These are phyloP conservation scores for Lentinula sp. DNA, from an alignment of 768 basidiomycete genomes.

Conservation along the genomic window DNA sequence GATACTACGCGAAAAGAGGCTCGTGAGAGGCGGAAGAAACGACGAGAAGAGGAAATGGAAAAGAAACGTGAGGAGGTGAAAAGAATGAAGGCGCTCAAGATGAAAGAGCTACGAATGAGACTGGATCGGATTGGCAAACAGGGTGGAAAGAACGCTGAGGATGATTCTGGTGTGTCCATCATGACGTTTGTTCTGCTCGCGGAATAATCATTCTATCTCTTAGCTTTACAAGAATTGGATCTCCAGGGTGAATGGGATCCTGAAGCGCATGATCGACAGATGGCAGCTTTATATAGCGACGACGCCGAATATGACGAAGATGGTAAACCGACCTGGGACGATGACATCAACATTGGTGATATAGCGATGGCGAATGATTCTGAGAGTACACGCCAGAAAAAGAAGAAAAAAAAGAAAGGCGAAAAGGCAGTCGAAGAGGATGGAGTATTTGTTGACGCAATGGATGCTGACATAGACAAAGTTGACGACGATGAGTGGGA, in stretches of 20 bases:
- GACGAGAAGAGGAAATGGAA: conserved; percentile 51
- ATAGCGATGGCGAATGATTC: conserved; percentile 37
- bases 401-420: conserved; percentile 57
- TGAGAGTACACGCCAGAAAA: conserved; percentile 32
- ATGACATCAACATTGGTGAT: conserved; percentile 81
- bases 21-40: conserved; percentile 56
- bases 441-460: conserved; percentile 56
- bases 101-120: conserved; percentile 73
- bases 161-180: conserved; percentile 23
- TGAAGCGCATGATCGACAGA: conserved; percentile 74
- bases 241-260: conserved; percentile 94
- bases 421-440: conserved; percentile 34
- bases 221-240: conserved; percentile 67
- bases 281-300: conserved; percentile 66
- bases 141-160: conserved; percentile 51
- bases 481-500: conserved; percentile 61
- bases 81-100: conserved; percentile 77
- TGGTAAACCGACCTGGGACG: conserved; percentile 86
- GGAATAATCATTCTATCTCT: neutral
- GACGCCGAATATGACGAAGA: conserved; percentile 35
- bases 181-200: neutral
- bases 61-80: conserved; percentile 77
- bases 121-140: conserved; percentile 68
- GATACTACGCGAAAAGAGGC: conserved; percentile 68
- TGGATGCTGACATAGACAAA: conserved; percentile 38